A percentile compares a stretch with the other conserved stretches of the same genome.
Conservation (phyloP, 306 rosid species). For the Vigna unguiculata region DNA sequence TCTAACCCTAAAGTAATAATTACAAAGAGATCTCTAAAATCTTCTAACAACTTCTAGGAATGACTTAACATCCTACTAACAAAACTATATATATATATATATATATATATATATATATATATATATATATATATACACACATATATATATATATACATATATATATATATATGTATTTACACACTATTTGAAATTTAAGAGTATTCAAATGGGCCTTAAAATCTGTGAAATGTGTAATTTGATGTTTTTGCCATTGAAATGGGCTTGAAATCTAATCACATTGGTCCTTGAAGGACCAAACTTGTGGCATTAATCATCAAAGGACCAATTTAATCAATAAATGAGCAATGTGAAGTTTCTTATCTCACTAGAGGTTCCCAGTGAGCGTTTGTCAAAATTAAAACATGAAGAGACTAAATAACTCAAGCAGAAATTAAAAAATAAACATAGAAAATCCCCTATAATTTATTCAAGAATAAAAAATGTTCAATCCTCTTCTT, state of each 20-base stretch:
- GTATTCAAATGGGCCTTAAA: constrained; percentile 2
- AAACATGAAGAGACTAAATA: constrained; percentile 25
- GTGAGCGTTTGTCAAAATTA: background rate
- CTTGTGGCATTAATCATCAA: background rate
- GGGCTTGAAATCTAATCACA: background rate
- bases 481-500: constrained; percentile 4
- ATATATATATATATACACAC: no score
- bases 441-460: background rate
- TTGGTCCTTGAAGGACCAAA: background rate
- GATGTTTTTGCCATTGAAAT: background rate
- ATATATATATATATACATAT: no score
- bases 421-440: background rate
- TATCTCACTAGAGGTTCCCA: constrained; percentile 1
- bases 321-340: background rate
- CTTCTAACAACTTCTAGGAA: no score
- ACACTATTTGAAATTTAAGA: background rate
- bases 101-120: no score
- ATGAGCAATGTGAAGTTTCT: background rate
- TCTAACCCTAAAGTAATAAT: no score
- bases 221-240: background rate
- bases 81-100: no score
- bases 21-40: no score
- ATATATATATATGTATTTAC: background rate
- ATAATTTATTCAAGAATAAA: constrained; percentile 2
- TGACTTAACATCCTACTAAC: no score